phyloP scores from a whole-genome alignment of 306 rosid genomes.

The Alnus rubra region DNA sequence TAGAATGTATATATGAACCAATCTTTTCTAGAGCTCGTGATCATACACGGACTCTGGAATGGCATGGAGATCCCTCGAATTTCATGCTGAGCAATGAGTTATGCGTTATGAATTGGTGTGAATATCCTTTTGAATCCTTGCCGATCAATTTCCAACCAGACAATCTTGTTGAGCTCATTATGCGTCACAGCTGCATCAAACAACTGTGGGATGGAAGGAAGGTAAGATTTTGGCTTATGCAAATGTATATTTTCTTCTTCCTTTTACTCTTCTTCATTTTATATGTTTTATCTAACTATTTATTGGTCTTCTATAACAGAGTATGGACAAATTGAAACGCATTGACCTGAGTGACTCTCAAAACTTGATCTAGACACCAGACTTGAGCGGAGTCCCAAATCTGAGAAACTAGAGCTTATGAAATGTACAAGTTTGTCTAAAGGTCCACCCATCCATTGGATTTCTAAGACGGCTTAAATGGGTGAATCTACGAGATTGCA shows the following conservation, averaged over 20 bases:
- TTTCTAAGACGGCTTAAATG: conserved; percentile 2
- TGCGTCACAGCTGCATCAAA: conserved; percentile 12
- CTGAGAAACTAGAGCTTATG: conserved; percentile 21
- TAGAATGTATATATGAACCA: too few species aligned
- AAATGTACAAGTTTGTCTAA: conserved; percentile 20
- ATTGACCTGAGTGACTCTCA: conserved; percentile 24
- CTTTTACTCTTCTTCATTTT: too few species aligned
- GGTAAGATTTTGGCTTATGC: background rate
- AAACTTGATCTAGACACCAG: conserved; percentile 8
- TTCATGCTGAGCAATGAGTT: conserved; percentile 20
- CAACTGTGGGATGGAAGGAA: conserved; percentile 15
- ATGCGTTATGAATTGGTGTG: conserved; percentile 17
- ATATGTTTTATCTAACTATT: too few species aligned
- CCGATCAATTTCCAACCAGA: conserved; percentile 7
- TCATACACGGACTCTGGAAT: too few species aligned
- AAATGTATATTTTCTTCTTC: background rate
- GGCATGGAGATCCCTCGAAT: too few species aligned
- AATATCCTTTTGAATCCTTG: conserved; percentile 9
- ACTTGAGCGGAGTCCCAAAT: conserved; percentile 7
- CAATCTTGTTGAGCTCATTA: conserved; percentile 25
- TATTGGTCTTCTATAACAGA: background rate
- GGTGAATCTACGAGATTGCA: conserved; percentile 13
- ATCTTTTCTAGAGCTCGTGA: too few species aligned
- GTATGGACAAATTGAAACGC: conserved; percentile 15
- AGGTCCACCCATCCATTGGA: background rate